These are phyloP conservation scores for Neofusicoccum ribis DNA, from an alignment of 2,329 filamentous ascomycete species.

Conservation along the genomic window DNA sequence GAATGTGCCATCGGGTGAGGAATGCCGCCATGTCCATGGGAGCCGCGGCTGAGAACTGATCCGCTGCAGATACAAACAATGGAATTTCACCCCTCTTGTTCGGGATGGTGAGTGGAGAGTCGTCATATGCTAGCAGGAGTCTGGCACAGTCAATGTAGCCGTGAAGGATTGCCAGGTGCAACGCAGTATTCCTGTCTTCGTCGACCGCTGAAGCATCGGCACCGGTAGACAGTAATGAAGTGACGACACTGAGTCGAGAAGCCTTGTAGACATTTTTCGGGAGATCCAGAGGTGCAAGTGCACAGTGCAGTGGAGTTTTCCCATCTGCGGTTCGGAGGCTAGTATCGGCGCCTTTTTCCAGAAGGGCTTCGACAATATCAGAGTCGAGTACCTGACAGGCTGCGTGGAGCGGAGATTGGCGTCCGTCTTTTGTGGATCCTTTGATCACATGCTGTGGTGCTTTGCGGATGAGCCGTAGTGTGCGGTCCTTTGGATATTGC, in stretches of 20 bases:
- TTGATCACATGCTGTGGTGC: neutral
- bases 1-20: slow-evolving; percentile 5
- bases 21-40: slow-evolving; percentile 7
- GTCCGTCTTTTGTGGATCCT: neutral
- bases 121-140: neutral
- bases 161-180: slow-evolving; percentile 5
- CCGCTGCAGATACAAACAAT: neutral
- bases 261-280: neutral
- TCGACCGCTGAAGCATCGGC: neutral
- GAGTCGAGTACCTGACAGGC: neutral
- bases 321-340: neutral
- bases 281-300: neutral
- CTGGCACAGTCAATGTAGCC: slow-evolving; percentile 1
- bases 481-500: slow-evolving; percentile 3
- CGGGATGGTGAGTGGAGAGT: neutral
- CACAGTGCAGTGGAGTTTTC: neutral
- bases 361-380: neutral
- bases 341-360: neutral
- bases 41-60: neutral
- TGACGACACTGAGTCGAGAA: neutral
- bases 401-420: neutral
- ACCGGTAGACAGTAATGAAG: neutral
- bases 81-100: slow-evolving; percentile 8
- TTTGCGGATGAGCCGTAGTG: slow-evolving; percentile 4
- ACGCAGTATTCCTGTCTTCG: neutral